These are phyloP conservation scores for Phaseolus coccineus DNA, from an alignment of 331 rosid genomes.

Conservation along the genomic window DNA sequence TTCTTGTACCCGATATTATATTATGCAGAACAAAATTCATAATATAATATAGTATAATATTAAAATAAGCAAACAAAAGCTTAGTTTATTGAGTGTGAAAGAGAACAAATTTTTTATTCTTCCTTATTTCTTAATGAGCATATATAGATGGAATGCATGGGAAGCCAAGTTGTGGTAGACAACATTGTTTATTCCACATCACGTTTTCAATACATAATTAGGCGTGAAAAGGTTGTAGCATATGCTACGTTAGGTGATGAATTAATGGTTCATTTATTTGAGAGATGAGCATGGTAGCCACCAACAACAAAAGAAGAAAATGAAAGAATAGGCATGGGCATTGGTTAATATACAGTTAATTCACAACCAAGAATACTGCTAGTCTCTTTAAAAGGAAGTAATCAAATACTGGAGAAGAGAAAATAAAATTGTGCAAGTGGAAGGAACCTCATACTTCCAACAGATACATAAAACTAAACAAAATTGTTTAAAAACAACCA, in stretches of 20 bases:
- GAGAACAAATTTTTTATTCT: background rate
- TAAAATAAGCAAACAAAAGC: no score
- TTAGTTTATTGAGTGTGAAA: background rate
- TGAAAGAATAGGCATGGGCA: background rate
- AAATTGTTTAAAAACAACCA: no score
- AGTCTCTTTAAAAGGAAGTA: no score
- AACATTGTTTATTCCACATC: background rate
- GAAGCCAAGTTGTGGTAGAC: background rate
- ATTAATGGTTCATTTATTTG: conserved; percentile 1
- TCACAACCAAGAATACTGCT: no score
- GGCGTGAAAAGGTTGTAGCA: background rate
- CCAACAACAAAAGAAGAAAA: background rate
- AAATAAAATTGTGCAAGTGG: no score
- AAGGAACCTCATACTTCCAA: no score
- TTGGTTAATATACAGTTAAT: background rate
- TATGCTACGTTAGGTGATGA: background rate
- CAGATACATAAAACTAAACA: no score
- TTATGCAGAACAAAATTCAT: no score
- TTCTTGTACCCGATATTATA: no score
- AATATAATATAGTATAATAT: no score
- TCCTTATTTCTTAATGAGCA: background rate
- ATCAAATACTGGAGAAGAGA: no score
- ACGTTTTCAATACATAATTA: background rate
- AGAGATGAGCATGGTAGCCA: background rate
- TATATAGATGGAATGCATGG: background rate